Evolutionary conservation across 2,329 filamentous ascomycete species (phyloP).

Genomic region (Penicillium thymicola): DNA sequence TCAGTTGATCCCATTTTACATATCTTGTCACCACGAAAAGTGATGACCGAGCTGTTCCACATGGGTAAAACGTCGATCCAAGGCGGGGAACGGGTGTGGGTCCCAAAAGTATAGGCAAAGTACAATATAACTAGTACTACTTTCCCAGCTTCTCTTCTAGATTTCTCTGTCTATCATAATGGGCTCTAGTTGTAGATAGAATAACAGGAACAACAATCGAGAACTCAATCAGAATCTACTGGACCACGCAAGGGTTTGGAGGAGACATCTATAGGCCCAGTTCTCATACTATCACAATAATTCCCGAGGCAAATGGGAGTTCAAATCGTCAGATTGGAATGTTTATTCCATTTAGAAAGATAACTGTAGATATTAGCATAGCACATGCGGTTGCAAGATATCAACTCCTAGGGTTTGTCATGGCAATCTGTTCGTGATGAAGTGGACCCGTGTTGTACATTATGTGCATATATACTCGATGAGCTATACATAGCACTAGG

Average conservation of each 20-base stretch:
- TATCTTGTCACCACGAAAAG: background rate
- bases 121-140: too few relatives aligned
- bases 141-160: background rate
- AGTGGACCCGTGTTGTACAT: background rate
- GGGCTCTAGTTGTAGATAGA: background rate
- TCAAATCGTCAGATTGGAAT: background rate
- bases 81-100: conserved; percentile 1
- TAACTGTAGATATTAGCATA: too few relatives aligned
- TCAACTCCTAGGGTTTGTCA: background rate
- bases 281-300: background rate
- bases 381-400: background rate
- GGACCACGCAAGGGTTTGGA: background rate
- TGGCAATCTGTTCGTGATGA: background rate
- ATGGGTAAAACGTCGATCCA: background rate
- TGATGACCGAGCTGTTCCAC: background rate
- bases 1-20: conserved; percentile 8
- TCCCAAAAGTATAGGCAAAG: background rate
- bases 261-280: background rate
- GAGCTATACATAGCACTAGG: background rate
- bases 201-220: too few relatives aligned
- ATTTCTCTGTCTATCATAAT: background rate
- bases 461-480: background rate
- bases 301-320: background rate
- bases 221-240: too few relatives aligned
- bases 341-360: background rate